Percentiles rank a stretch among this genome's conserved stretches.
Conservation (phyloP, 495 filamentous ascomycete species). For the Barbatosphaeria neglecta region DNA sequence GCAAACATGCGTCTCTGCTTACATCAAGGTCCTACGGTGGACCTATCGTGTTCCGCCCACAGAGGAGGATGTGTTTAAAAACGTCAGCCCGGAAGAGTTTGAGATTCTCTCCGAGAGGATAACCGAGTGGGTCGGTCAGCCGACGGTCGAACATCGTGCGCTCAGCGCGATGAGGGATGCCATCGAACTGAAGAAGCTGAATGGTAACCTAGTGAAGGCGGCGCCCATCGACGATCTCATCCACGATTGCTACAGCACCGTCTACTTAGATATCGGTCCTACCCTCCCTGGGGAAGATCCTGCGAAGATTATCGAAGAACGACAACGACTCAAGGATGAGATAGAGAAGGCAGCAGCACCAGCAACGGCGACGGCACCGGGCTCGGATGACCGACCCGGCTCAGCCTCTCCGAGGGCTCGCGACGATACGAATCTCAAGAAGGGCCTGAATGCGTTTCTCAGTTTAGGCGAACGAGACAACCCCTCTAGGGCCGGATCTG, state of each 20-base stretch:
- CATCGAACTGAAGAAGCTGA: constrained; percentile 82
- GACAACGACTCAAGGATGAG: constrained; percentile 6
- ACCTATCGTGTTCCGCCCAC: constrained; percentile 51
- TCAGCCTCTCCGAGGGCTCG: too few species aligned
- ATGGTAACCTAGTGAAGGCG: constrained; percentile 73
- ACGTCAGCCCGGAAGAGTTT: constrained; percentile 72
- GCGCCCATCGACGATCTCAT: constrained; percentile 81
- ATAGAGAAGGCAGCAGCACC: background rate
- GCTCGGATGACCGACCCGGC: too few species aligned
- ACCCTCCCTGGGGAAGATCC: constrained; percentile 19
- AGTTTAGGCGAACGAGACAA: constrained; percentile 4
- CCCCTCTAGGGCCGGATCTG: constrained; percentile 9
- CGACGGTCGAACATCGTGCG: constrained; percentile 25
- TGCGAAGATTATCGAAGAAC: constrained; percentile 15
- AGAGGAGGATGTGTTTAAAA: constrained; percentile 70
- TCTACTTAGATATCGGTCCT: constrained; percentile 48
- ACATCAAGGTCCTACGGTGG: constrained; percentile 64
- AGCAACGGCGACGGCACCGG: constrained; percentile 5
- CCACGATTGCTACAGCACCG: constrained; percentile 70
- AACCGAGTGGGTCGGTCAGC: constrained; percentile 34
- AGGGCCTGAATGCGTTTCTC: constrained; percentile 15
- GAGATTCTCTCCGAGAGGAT: constrained; percentile 41
- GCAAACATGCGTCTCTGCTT: constrained; percentile 64
- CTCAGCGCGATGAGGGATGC: constrained; percentile 73
- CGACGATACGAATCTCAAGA: constrained; percentile 9